Percentiles rank a stretch among this genome's conserved stretches.
Evolutionary conservation across 345 rosid genomes (phyloP).

Genomic region (Hibiscus tridactylites): DNA sequence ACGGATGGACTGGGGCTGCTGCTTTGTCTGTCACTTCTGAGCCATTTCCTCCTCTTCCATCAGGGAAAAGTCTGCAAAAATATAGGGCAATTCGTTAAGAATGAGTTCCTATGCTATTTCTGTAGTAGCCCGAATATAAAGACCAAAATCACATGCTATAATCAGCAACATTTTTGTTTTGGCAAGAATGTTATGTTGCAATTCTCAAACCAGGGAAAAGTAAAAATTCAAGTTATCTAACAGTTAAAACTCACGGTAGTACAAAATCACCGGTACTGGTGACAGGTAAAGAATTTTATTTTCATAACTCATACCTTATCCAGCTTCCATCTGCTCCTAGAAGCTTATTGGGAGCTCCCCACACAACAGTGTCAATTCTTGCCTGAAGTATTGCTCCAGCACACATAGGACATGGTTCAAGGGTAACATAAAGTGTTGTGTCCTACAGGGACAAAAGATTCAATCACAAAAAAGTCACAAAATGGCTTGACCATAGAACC

Average conservation of each 20-base stretch:
- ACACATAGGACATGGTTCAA: constrained; percentile 98
- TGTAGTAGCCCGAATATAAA: not conserved
- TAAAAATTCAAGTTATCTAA: not conserved
- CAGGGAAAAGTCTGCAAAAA: constrained; percentile 63
- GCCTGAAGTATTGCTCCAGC: constrained; percentile 99
- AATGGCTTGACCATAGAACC: not conserved
- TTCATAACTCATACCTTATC: constrained; percentile 50
- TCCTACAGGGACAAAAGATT: constrained; percentile 34
- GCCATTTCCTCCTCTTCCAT: constrained; percentile 34
- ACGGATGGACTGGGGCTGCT: constrained; percentile 76
- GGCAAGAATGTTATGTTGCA: not conserved
- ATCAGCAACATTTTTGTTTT: not conserved
- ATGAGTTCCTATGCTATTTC: not conserved
- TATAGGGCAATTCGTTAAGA: not conserved
- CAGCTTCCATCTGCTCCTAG: constrained; percentile 99
- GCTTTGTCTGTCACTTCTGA: constrained; percentile 50
- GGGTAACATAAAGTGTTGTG: constrained; percentile 81
- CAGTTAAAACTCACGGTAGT: not conserved
- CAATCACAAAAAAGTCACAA: not conserved
- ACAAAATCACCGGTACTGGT: not conserved
- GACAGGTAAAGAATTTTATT: not conserved
- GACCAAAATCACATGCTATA: not conserved
- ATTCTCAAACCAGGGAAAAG: not conserved
- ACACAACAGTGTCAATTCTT: constrained; percentile 73
- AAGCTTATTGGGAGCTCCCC: constrained; percentile 99